phyloP scores from a whole-genome alignment of 495 filamentous ascomycete species.

The Usnea hakonensis region DNA sequence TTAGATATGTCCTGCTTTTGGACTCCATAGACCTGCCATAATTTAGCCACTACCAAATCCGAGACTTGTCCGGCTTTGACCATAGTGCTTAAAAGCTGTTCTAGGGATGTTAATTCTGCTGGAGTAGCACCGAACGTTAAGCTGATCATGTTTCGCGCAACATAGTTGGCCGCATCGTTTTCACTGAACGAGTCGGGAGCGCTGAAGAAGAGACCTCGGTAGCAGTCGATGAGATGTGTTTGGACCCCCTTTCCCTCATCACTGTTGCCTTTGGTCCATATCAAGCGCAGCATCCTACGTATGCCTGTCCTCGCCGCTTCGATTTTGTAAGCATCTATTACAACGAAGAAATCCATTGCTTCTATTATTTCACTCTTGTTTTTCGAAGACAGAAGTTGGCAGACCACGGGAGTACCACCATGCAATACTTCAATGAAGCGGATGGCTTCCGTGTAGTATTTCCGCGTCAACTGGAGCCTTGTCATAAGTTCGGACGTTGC shows the following conservation, averaged over 20 bases:
- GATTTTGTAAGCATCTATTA: conserved; percentile 89
- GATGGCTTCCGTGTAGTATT: conserved; percentile 87
- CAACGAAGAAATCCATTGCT: conserved; percentile 97
- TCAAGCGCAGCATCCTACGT: conserved; percentile 85
- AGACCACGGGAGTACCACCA: conserved; percentile 64
- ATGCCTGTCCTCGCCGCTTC: conserved; percentile 85
- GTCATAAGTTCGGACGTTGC: conserved; percentile 72
- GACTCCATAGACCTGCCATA: conserved; percentile 96
- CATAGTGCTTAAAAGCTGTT: conserved; percentile 93
- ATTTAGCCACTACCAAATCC: conserved; percentile 78
- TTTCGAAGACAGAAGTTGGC: conserved; percentile 79
- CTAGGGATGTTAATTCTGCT: conserved; percentile 88
- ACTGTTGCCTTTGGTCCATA: conserved; percentile 99
- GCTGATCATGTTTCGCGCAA: conserved; percentile 98
- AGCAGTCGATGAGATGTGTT: conserved; percentile 93
- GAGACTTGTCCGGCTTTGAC: conserved; percentile 86
- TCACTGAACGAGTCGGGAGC: conserved; percentile 77
- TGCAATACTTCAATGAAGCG: conserved; percentile 94
- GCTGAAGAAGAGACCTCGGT: conserved; percentile 91
- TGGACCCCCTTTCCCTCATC: conserved; percentile 99
- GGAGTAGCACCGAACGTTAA: conserved; percentile 91
- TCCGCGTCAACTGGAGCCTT: conserved; percentile 74
- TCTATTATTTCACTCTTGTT: conserved; percentile 99
- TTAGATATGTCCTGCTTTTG: conserved; percentile 88
- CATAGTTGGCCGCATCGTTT: conserved; percentile 91